Conservation (phyloP, 2,329 filamentous ascomycete genomes). For the Nannizziopsis barbatae region DNA sequence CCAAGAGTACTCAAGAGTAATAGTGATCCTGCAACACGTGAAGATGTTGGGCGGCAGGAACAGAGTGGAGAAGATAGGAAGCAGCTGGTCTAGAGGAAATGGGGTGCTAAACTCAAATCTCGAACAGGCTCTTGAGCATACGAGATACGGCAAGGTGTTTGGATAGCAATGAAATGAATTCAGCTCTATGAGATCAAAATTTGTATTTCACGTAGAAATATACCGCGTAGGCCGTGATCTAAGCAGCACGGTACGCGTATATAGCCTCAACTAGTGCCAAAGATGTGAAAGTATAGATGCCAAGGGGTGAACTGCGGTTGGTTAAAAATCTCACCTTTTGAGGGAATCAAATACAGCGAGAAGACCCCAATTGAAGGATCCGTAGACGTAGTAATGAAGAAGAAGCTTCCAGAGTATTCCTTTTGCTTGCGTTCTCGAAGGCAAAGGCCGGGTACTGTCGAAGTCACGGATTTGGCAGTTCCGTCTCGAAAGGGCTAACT, state of each 20-base stretch:
- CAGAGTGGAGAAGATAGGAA: too few relatives aligned
- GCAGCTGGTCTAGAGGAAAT: too few relatives aligned
- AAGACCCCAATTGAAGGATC: slow-evolving; percentile 1
- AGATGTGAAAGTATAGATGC: not conserved
- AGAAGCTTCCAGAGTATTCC: not conserved
- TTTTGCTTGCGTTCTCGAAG: not conserved
- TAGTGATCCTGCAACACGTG: too few relatives aligned
- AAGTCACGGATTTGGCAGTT: slow-evolving; percentile 1
- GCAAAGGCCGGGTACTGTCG: not conserved
- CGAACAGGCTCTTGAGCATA: too few relatives aligned
- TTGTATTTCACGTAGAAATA: too few relatives aligned
- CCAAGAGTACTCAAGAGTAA: not conserved
- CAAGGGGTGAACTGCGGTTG: not conserved
- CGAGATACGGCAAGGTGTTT: too few relatives aligned
- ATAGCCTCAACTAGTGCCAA: not conserved
- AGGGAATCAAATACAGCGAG: not conserved
- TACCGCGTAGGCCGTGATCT: not conserved
- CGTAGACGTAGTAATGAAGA: not conserved
- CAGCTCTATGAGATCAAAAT: too few relatives aligned
- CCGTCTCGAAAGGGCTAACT: slow-evolving; percentile 1
- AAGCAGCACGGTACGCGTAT: not conserved
- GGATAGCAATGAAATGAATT: too few relatives aligned
- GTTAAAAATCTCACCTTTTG: slow-evolving; percentile 1
- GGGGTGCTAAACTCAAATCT: too few relatives aligned
- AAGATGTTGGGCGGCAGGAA: too few relatives aligned